phyloP scores from a whole-genome alignment of 2,329 filamentous ascomycete genomes.

The Tricladium varicosporioides region DNA sequence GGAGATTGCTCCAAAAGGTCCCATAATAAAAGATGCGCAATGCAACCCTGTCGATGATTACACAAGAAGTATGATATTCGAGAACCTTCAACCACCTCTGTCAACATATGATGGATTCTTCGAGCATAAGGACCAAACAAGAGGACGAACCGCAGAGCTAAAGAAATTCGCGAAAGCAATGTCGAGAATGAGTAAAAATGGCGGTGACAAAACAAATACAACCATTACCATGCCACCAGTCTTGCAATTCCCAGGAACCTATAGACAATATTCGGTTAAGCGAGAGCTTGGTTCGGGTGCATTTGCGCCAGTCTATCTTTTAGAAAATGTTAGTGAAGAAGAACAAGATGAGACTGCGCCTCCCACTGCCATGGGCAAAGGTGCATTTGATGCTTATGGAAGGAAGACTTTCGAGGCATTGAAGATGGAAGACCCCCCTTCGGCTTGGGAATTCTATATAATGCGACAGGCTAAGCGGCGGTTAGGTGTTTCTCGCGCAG shows the following conservation, averaged over 20 bases:
- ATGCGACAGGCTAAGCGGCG: constrained; percentile 79
- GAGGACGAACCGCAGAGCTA: constrained; percentile 71
- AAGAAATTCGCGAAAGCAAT: constrained; percentile 72
- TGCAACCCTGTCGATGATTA: constrained; percentile 87
- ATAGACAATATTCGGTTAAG: constrained; percentile 72
- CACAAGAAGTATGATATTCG: constrained; percentile 72
- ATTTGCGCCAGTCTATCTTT: constrained; percentile 92
- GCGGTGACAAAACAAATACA: constrained; percentile 56
- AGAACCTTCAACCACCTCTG: constrained; percentile 70
- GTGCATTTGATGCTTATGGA: constrained; percentile 53
- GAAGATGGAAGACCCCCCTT: constrained; percentile 90
- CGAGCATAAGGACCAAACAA: constrained; percentile 63
- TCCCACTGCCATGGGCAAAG: constrained; percentile 57
- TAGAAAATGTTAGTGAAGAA: constrained; percentile 65
- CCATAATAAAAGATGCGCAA: constrained; percentile 76
- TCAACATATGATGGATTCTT: constrained; percentile 76
- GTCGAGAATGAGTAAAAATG: constrained; percentile 40
- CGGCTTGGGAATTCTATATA: constrained; percentile 95
- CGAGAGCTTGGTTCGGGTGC: constrained; percentile 89
- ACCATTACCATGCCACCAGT: constrained; percentile 58
- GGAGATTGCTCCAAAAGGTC: constrained; percentile 54
- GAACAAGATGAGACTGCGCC: constrained; percentile 45
- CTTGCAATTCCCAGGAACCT: constrained; percentile 65
- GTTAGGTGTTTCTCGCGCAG: constrained; percentile 69
- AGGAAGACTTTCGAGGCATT: constrained; percentile 71